Percentiles rank a stretch among this genome's conserved stretches.
These are phyloP conservation scores for Fonsecaea erecta DNA, from an alignment of 2,329 filamentous ascomycete species.

Conservation along the genomic window DNA sequence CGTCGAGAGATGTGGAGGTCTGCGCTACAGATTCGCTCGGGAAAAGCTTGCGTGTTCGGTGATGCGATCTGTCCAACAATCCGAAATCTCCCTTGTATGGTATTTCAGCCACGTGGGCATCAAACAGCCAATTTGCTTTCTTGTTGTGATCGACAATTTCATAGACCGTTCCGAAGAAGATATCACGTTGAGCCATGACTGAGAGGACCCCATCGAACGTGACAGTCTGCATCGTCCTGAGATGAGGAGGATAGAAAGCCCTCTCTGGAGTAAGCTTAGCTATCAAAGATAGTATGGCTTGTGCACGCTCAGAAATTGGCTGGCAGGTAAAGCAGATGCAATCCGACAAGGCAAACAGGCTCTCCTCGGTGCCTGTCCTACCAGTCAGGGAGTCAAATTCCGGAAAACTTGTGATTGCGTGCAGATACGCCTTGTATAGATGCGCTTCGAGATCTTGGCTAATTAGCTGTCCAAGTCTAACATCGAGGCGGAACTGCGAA, in stretches of 20 bases:
- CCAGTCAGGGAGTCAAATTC: slow-evolving; percentile 44
- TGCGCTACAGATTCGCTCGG: not conserved
- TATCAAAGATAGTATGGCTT: slow-evolving; percentile 14
- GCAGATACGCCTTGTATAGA: slow-evolving; percentile 42
- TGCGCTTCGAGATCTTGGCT: slow-evolving; percentile 32
- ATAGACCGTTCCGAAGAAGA: slow-evolving; percentile 24
- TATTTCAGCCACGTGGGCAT: not conserved
- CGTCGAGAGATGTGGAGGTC: not conserved
- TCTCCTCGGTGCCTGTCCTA: slow-evolving; percentile 42
- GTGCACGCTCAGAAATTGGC: slow-evolving; percentile 19
- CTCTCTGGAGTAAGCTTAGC: slow-evolving; percentile 17
- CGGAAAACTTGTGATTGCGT: slow-evolving; percentile 45
- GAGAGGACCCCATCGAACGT: slow-evolving; percentile 22
- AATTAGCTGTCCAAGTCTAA: slow-evolving; percentile 33
- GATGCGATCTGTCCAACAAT: slow-evolving; percentile 22
- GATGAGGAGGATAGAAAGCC: slow-evolving; percentile 19
- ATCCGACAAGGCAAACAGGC: slow-evolving; percentile 38
- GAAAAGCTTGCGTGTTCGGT: slow-evolving; percentile 22
- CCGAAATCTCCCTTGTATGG: slow-evolving; percentile 18
- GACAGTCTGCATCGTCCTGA: slow-evolving; percentile 28
- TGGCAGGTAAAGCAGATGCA: slow-evolving; percentile 14
- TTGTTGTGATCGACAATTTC: slow-evolving; percentile 22
- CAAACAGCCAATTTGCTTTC: slow-evolving; percentile 22
- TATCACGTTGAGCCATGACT: slow-evolving; percentile 22
- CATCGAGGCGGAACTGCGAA: slow-evolving; percentile 38